Evolutionary conservation across 2,329 filamentous ascomycete genomes (phyloP).

Genomic region (Colletotrichum nymphaeae): DNA sequence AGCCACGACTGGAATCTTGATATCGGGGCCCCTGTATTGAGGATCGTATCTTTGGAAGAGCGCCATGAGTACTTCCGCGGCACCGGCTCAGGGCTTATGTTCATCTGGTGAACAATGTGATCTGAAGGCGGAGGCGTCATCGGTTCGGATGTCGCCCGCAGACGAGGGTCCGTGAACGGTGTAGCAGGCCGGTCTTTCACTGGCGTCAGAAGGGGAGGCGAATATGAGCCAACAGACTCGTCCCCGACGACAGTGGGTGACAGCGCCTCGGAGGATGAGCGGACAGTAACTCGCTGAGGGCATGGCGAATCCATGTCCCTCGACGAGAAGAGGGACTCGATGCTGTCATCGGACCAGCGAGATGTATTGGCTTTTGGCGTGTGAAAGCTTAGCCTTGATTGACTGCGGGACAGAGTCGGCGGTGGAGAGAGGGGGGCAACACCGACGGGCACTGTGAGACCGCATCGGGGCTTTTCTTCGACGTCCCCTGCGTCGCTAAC

Average conservation of each 20-base stretch:
- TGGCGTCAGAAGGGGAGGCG: constrained; percentile 13
- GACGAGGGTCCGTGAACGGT: constrained; percentile 24
- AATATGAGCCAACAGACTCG: constrained; percentile 8
- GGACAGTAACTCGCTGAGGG: constrained; percentile 8
- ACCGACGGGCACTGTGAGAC: neutral
- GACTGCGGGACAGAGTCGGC: constrained; percentile 15
- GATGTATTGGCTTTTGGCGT: constrained; percentile 26
- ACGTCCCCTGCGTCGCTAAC: constrained; percentile 8
- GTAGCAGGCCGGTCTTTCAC: constrained; percentile 27
- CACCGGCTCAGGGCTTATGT: constrained; percentile 1
- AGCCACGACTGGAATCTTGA: constrained; percentile 21
- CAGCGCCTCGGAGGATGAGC: constrained; percentile 24
- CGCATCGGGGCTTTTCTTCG: neutral
- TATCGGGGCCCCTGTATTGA: constrained; percentile 16
- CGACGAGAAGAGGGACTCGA: constrained; percentile 30
- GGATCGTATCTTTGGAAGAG: constrained; percentile 30
- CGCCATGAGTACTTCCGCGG: constrained; percentile 27
- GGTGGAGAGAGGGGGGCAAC: constrained; percentile 11
- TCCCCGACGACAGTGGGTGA: constrained; percentile 30
- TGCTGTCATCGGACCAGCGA: constrained; percentile 33
- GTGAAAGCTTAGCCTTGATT: neutral
- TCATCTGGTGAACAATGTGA: constrained; percentile 15
- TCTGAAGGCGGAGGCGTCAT: constrained; percentile 27
- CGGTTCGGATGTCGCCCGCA: constrained; percentile 15
- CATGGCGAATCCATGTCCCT: constrained; percentile 29